Base-by-base conservation (phyloP, 2,329 filamentous ascomycete species). In the Pochonia chlamydosporia region DNA sequence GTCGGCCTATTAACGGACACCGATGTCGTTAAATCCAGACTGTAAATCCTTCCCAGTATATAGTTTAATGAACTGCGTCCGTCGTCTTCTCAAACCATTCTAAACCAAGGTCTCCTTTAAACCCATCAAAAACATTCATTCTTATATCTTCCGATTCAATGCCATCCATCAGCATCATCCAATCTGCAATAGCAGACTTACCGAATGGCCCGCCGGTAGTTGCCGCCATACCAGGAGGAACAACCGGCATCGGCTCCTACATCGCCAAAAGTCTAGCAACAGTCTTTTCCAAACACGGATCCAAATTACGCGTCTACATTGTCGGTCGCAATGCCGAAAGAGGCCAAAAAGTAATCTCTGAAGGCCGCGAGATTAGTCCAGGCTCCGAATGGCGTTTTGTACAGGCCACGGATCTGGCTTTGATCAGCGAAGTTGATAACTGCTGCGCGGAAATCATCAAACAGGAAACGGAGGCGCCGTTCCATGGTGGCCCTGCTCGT, bases 271-370 rank as follows among this genome's bases (percentile, higher is more conserved):
- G 40, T 4, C 49, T 50, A 4, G 49, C 49, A 2, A 41, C 40
- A 10, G 35, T 28, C 6, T 50, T 50, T 47, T 44, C 49, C 4
- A 37, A 45, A 20, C n/a, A 50, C 8, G 49, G 49, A 8, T 33
- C 40, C 41, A 50, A 48, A 31, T 37, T 50, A 8, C 49, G 49
- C 49, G 45, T 50, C 26, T 50, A 50, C 36, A 50, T 50, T 21
- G 26, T 50, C 13, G 49, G 49, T 21, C 49, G 49, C 49, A 50
- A 50, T 30, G 36, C 40, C 7, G 25, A 35, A 20, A 46, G 49
- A 11, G 49, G 33, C 21, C 41, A 39, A 3, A 16, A 40, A 18
- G 45, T 50, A 33, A 50, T 50, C 6, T 24, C 45, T 13, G 35
- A 48, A 18, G 14, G 28, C 14, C 25, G 25, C n/a, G 18, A 26